phyloP scores from a whole-genome alignment of 352 stramenopile species.

The Phytophthora cryptogea region DNA sequence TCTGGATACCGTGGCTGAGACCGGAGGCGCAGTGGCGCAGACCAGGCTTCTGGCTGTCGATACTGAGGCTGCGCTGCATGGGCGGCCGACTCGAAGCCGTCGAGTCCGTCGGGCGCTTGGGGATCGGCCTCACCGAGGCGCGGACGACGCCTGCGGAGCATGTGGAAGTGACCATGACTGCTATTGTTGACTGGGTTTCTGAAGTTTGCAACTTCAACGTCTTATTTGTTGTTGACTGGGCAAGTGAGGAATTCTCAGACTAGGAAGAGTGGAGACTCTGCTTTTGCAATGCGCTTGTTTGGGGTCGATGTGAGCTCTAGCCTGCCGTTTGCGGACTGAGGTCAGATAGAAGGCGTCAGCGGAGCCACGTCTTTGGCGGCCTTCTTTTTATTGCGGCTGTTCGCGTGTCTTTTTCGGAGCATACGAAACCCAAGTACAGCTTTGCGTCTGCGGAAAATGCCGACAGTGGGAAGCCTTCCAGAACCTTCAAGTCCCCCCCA shows the following conservation, averaged over 20 bases:
- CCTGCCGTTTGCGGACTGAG: constrained; percentile 27
- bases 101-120: neutral
- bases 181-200: constrained; percentile 1
- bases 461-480: constrained; percentile 17
- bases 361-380: constrained; percentile 5
- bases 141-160: neutral
- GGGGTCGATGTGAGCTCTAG: constrained; percentile 18
- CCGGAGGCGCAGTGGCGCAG: constrained; percentile 7
- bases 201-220: constrained; percentile 21
- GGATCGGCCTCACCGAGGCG: constrained; percentile 3
- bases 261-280: neutral
- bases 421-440: constrained; percentile 11
- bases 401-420: constrained; percentile 17
- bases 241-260: neutral
- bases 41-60: constrained; percentile 13
- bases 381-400: constrained; percentile 30
- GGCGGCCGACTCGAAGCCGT: constrained; percentile 4
- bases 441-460: neutral
- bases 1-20: constrained; percentile 34
- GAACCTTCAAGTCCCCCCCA: constrained; percentile 8
- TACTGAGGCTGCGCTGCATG: constrained; percentile 22
- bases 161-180: constrained; percentile 20
- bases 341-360: neutral
- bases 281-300: neutral
- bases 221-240: neutral